Conservation (phyloP, 225 moss, liverwort and hornwort genomes). For the Rhytidiadelphus loreus region DNA sequence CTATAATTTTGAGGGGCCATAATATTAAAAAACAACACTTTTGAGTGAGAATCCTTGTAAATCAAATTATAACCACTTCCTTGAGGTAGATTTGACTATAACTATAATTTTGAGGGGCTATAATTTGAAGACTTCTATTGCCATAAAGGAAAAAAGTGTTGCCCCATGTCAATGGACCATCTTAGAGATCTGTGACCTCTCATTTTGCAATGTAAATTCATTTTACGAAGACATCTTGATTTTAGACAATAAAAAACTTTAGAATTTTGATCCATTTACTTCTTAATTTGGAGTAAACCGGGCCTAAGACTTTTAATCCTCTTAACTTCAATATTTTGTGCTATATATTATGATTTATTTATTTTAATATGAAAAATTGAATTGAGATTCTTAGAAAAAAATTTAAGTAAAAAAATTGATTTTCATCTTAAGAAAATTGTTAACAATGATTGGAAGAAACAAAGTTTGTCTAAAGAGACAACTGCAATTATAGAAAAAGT, state of each 20-base stretch:
- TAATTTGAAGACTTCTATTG: accelerated
- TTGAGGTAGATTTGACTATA: accelerated
- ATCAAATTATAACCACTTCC: too few relatives aligned
- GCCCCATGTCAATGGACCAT: not conserved
- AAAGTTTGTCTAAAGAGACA: not conserved
- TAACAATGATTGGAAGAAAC: not conserved
- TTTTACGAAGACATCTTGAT: not conserved
- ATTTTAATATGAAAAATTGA: not conserved
- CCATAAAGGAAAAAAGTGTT: accelerated
- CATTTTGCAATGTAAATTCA: not conserved
- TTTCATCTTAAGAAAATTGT: not conserved
- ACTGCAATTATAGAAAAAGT: not conserved
- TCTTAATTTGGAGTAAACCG: not conserved
- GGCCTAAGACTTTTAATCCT: not conserved
- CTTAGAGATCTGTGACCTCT: accelerated
- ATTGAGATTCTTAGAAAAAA: too few relatives aligned
- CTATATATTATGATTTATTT: not conserved
- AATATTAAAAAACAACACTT: too few relatives aligned
- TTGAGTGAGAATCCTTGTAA: too few relatives aligned
- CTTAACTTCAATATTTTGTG: not conserved
- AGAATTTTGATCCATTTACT: accelerated
- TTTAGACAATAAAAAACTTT: not conserved
- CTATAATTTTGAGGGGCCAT: too few relatives aligned
- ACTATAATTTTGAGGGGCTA: too few relatives aligned
- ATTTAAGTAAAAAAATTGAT: accelerated